A percentile compares a stretch with the other conserved stretches of the same genome.
These are phyloP conservation scores for Umbelopsis sp. DNA, from an alignment of 371 early-diverging fungal genomes.

Conservation along the genomic window DNA sequence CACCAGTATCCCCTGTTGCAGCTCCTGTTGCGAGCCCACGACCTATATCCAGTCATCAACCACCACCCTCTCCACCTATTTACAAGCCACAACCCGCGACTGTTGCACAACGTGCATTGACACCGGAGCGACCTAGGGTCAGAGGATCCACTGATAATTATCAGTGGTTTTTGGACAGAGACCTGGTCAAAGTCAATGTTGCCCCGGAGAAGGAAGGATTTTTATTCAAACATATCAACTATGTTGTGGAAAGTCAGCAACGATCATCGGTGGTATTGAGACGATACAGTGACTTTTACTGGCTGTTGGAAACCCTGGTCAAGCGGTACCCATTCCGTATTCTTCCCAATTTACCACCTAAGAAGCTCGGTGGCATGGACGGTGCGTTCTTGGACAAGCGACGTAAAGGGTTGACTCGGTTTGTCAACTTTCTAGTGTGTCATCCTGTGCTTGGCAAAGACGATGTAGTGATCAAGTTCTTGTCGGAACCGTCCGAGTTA, in stretches of 20 bases:
- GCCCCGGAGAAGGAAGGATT: conserved; percentile 79
- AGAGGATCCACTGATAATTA: conserved; percentile 14
- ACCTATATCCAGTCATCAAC: not conserved
- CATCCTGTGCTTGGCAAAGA: conserved; percentile 76
- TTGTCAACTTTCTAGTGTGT: conserved; percentile 70
- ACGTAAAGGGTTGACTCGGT: conserved; percentile 68
- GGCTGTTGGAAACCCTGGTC: conserved; percentile 73
- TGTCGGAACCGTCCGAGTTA: conserved; percentile 63
- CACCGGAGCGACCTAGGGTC: not conserved
- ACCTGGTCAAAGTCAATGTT: conserved; percentile 51
- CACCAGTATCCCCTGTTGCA: not conserved
- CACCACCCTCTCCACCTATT: not conserved
- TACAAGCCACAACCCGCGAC: not conserved
- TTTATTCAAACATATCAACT: conserved; percentile 82
- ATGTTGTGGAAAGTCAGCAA: conserved; percentile 72
- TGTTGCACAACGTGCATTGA: not conserved
- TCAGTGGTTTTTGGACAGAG: conserved; percentile 49
- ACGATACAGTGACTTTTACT: conserved; percentile 87
- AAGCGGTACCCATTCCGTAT: conserved; percentile 80
- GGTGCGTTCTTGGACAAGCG: conserved; percentile 71
- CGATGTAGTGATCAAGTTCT: conserved; percentile 61
- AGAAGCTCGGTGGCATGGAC: conserved; percentile 64
- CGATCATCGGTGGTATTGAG: conserved; percentile 67
- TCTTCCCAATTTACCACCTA: conserved; percentile 71
- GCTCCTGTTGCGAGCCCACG: not conserved